Evolutionary conservation across 345 rosid species (phyloP), one percentile per base, ranked within the genome.

Genomic region (Raphanus raphanistrum): DNA sequence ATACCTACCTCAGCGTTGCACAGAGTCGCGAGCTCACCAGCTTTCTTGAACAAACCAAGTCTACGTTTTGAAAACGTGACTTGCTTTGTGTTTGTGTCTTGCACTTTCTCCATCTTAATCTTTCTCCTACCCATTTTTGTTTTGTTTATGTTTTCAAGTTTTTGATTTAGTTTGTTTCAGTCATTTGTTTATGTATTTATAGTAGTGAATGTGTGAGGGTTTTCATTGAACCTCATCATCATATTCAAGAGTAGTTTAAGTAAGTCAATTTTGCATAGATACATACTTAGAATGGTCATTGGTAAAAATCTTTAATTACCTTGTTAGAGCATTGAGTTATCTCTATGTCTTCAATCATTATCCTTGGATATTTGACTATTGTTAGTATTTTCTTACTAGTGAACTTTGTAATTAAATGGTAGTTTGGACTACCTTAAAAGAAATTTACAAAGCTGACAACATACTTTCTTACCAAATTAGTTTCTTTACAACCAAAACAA

Each of bases 31-130:
- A 86, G 61, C 74, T 85, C 88, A 4, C 74, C 80, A 5, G 85
- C 86, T 16, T 81, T 84, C 66, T 85, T 85, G 72, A 79, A 76
- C 62, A 85, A 48, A 12, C 84, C 85, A 8, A 70, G 17, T 10
- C 81, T 79, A 11, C 85, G 85, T 61, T 84, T 85, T 0, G 86
- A 84, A 35, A 81, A 86, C 0, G 86, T 74, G 5, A 83, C 76
- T 62, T 81, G 79, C 26, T 78, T 83, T 35, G 84, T 70, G 70
- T 74, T 78, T 70, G 69, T 78, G 58, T 78, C 82, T 69, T 82
- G 68, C 70, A 78, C 87, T 76, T 75, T 5, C 76, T 80, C 76
- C 73, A 80, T 76, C 77, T 80, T 72, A 57, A 82, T 82, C 77
- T 82, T 82, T 75, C 76, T 70, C 38, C 82, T 55, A 65, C 82